Conservation (phyloP, 1,284 basidiomycete species). For the Abortiporus biennis region DNA sequence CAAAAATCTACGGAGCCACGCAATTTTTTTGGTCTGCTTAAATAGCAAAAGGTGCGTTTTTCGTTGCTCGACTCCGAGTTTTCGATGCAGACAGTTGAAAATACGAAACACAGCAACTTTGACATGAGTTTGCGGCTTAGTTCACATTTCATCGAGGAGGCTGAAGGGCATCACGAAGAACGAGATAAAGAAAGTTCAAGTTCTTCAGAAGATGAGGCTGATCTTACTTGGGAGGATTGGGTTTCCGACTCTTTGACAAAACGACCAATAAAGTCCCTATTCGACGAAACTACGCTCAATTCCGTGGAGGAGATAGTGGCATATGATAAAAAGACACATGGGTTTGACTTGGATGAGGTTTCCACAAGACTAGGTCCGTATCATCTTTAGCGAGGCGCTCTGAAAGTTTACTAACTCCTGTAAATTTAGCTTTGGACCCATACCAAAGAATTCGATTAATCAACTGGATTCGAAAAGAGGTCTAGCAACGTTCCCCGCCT, state of each 20-base stretch:
- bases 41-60: too few species aligned
- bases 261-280: slow-evolving; percentile 70
- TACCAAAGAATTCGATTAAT: slow-evolving; percentile 76
- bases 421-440: slow-evolving; percentile 44
- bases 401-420: neutral
- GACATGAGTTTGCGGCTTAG: slow-evolving; percentile 5
- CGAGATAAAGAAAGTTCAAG: neutral
- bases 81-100: too few species aligned
- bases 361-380: slow-evolving; percentile 48
- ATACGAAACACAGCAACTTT: too few species aligned
- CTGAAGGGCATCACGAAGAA: neutral
- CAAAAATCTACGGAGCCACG: too few species aligned
- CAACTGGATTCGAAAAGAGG: slow-evolving; percentile 80
- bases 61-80: too few species aligned
- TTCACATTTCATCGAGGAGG: neutral
- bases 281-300: slow-evolving; percentile 62
- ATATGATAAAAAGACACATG: slow-evolving; percentile 59
- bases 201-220: slow-evolving; percentile 34
- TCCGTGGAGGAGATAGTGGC: slow-evolving; percentile 56
- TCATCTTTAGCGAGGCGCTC: neutral
- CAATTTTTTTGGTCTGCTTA: too few species aligned
- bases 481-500: too few species aligned
- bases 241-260: slow-evolving; percentile 55
- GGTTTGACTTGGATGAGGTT: slow-evolving; percentile 54
- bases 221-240: slow-evolving; percentile 76